Percentiles rank a stretch among this genome's conserved stretches.
phyloP scores from a whole-genome alignment of 2,329 filamentous ascomycete genomes.

The Trichophyton rubrum region DNA sequence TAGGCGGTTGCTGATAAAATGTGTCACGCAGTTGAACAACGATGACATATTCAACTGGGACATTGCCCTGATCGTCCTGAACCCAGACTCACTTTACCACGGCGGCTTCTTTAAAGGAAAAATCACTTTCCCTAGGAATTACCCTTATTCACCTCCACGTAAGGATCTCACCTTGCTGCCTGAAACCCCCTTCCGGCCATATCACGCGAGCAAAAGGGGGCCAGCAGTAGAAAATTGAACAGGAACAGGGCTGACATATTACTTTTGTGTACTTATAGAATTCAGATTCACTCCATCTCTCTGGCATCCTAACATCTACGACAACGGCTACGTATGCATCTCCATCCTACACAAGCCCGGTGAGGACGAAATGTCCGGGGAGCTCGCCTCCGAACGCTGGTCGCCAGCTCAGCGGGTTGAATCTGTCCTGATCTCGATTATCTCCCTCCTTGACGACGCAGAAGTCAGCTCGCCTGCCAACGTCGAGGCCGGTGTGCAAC shows the following conservation, averaged over 20 bases:
- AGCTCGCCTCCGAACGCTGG: conserved; percentile 83
- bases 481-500: conserved; percentile 79
- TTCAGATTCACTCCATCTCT: conserved; percentile 75
- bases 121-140: conserved; percentile 78
- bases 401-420: conserved; percentile 87
- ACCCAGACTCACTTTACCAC: conserved; percentile 81
- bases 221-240: too few relatives aligned
- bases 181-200: background rate
- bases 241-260: background rate
- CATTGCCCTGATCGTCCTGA: conserved; percentile 80
- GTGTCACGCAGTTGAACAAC: conserved; percentile 52
- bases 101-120: conserved; percentile 85
- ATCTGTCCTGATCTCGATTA: conserved; percentile 82
- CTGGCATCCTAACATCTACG: conserved; percentile 88
- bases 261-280: background rate
- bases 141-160: conserved; percentile 74
- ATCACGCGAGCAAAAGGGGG: background rate
- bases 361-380: conserved; percentile 84
- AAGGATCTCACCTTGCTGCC: conserved; percentile 15
- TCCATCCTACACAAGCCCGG: conserved; percentile 90
- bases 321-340: conserved; percentile 83
- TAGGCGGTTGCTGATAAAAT: background rate
- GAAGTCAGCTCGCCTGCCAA: conserved; percentile 91
- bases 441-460: conserved; percentile 83
- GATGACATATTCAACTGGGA: conserved; percentile 81